Evolutionary conservation across 176 grass and related monocot species (phyloP), one percentile per base, ranked within the genome.

Genomic region (Pontederia paniculata): DNA sequence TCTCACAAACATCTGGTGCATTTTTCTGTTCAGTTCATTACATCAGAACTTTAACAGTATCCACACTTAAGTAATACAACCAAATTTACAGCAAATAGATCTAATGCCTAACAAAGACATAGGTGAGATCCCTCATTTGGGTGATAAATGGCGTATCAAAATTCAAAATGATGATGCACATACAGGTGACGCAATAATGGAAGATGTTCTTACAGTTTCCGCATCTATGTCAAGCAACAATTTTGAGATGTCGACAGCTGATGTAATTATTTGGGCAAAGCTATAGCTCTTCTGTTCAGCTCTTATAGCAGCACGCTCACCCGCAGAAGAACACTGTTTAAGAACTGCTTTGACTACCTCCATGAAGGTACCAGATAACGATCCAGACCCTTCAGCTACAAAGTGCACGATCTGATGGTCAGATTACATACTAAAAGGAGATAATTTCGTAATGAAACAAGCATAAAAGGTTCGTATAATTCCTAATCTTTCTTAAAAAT

Each of bases 201-300:
- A 60, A 18, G 42, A 11, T 16, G 50, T 17, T 44, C 69, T 52
- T 61, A 72, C 69, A 28, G 19, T 72, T 79, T 13, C 15, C 20
- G 53, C 56, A 66, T 69, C 58, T 82, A 80, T 80, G 62, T 66
- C 66, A 75, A 64, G 57, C 59, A 89, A 52, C 60, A 86, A 87
- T 66, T 70, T 81, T 68, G 76, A 67, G 44, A 97, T 79, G 58
- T 84, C 76, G 61, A 97, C 19, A 71, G 91, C 77, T 54, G 91
- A 86, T 52, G 82, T 73, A 52, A 89, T 66, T 20, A 97, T 71
- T 54, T 87, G 91, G 50, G 53, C 51, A 64, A 86, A 79, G 63
- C 71, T 84, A 63, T 87, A 89, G 28, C 80, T 89, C 66, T 87
- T 97, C 50, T 97, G 74, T n/a, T 87, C 86, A 54, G 79, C 76